Percentiles rank a stretch among this genome's conserved stretches.
These are phyloP conservation scores for Carallia pectinifolia DNA, from an alignment of 345 rosid genomes.

Conservation along the genomic window DNA sequence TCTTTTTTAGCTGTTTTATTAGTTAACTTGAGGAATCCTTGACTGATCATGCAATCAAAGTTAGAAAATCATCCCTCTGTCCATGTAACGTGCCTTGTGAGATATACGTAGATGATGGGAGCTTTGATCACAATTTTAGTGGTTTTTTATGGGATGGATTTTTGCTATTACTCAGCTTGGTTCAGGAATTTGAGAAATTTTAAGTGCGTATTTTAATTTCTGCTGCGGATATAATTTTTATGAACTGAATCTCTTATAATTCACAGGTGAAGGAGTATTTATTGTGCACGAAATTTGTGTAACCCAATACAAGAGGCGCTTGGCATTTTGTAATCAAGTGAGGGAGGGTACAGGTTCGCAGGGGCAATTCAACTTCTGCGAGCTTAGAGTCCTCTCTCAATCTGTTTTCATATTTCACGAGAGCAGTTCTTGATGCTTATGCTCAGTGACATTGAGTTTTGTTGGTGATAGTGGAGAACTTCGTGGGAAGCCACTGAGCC, in stretches of 20 bases:
- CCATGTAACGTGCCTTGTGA: background rate
- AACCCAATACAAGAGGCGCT: background rate
- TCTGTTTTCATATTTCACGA: conserved; percentile 7
- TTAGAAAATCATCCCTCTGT: background rate
- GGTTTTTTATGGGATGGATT: background rate
- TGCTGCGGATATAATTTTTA: conserved; percentile 3
- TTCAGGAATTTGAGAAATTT: background rate
- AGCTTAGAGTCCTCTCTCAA: conserved; percentile 60
- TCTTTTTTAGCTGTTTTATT: background rate
- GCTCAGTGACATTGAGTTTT: conserved; percentile 13
- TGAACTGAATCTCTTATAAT: conserved; percentile 10
- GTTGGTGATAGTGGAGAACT: conserved; percentile 23
- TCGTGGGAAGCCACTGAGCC: conserved; percentile 12
- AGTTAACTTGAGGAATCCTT: background rate
- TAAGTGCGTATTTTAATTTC: background rate
- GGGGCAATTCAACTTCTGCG: conserved; percentile 47
- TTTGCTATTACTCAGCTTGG: background rate
- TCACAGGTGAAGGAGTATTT: conserved; percentile 36
- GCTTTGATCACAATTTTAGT: conserved; percentile 12
- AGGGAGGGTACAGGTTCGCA: conserved; percentile 59
- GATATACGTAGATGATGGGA: background rate
- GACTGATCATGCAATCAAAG: background rate
- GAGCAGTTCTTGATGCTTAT: conserved; percentile 22
- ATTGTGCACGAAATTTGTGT: conserved; percentile 13
- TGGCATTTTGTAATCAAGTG: conserved; percentile 23